Evolutionary conservation across 1,139 yeast genomes (phyloP).

Genomic region (Hansenula sp.): DNA sequence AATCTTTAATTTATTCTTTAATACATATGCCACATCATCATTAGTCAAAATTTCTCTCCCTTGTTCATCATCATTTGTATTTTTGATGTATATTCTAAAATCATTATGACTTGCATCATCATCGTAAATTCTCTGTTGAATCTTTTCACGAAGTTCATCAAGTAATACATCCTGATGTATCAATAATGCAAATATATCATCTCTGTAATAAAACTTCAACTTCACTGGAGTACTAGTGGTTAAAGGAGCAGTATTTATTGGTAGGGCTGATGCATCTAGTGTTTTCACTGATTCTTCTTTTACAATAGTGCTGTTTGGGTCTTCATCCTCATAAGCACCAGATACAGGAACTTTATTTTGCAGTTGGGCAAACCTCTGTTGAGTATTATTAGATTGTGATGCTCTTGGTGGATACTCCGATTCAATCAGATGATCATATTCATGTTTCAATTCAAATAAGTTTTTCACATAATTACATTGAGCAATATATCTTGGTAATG

Average conservation of each 20-base stretch:
- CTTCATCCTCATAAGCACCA: slow-evolving; percentile 13
- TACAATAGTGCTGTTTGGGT: slow-evolving; percentile 24
- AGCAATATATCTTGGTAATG: slow-evolving; percentile 75
- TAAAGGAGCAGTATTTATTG: too few species aligned
- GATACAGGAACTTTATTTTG: slow-evolving; percentile 31
- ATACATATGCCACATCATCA: slow-evolving; percentile 26
- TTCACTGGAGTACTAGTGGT: slow-evolving; percentile 30
- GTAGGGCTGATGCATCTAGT: too few species aligned
- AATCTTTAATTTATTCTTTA: slow-evolving; percentile 31
- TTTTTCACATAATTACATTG: slow-evolving; percentile 63
- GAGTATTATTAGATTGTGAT: neutral
- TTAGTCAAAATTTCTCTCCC: slow-evolving; percentile 29
- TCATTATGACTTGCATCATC: slow-evolving; percentile 16
- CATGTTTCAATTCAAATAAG: slow-evolving; percentile 58
- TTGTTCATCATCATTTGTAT: slow-evolving; percentile 20
- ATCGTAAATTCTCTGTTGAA: slow-evolving; percentile 57
- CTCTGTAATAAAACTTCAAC: slow-evolving; percentile 82
- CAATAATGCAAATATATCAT: slow-evolving; percentile 85
- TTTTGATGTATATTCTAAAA: slow-evolving; percentile 29
- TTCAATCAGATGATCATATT: slow-evolving; percentile 36
- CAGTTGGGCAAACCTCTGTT: slow-evolving; percentile 3
- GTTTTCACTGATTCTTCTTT: slow-evolving; percentile 21
- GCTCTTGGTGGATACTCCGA: slow-evolving; percentile 28
- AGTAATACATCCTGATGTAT: slow-evolving; percentile 61
- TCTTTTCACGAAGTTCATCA: slow-evolving; percentile 56